Percentiles rank a stretch among this genome's conserved stretches.
Evolutionary conservation across 805 yeast species (phyloP).

Genomic region (Ogataea zsoltii): DNA sequence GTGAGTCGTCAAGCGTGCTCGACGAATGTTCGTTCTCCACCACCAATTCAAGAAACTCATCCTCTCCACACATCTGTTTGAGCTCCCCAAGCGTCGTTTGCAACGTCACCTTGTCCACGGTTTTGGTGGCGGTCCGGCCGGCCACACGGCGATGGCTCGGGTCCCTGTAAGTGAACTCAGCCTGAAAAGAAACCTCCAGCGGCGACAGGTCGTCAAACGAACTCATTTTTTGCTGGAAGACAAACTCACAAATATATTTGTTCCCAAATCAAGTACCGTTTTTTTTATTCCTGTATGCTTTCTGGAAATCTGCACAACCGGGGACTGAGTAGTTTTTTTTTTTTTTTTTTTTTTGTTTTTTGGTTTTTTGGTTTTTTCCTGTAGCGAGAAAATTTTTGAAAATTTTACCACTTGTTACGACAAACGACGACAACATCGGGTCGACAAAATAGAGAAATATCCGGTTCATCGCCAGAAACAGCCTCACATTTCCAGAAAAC

Average conservation of each 20-base stretch:
- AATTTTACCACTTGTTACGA: not conserved
- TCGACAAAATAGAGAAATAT: too few relatives aligned
- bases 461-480: too few relatives aligned
- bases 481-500: too few relatives aligned
- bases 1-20: conserved; percentile 9
- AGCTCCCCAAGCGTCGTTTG: conserved; percentile 22
- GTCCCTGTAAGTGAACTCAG: conserved; percentile 15
- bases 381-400: not conserved
- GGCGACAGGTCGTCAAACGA: conserved; percentile 11
- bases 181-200: conserved; percentile 18
- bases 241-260: too few relatives aligned
- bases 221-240: not conserved
- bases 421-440: not conserved
- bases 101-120: conserved; percentile 14
- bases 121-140: not conserved
- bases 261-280: too few relatives aligned
- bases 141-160: not conserved
- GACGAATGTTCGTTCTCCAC: conserved; percentile 21
- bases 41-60: conserved; percentile 13
- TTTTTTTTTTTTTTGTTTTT: not conserved
- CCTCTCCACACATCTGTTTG: conserved; percentile 5
- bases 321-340: not conserved
- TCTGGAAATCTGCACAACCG: too few relatives aligned
- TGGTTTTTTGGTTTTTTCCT: not conserved
- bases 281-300: too few relatives aligned